Base-by-base conservation (phyloP, 2,329 filamentous ascomycete species). In the Lizonia empirigonia region DNA sequence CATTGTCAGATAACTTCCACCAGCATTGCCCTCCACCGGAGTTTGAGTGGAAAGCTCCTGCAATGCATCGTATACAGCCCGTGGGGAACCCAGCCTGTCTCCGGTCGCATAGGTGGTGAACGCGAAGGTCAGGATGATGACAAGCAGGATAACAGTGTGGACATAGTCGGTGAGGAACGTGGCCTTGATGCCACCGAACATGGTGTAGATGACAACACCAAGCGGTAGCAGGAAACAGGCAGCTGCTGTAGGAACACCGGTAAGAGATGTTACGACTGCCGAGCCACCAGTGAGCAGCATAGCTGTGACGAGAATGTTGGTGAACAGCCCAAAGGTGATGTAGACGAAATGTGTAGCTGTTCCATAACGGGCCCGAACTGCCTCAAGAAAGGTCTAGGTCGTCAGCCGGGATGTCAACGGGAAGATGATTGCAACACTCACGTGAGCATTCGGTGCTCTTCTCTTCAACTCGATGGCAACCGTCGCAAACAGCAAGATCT, bases 1-100 rank as follows among this genome's bases (percentile, higher is more conserved):
- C 90, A 96, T 94, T 0, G 91, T 96, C n/a, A 96, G 76, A 62
- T 96, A 96, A 67, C 87, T 91, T 20, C 91, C 91, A 5, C 65
- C 70, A 0, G 85, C 81, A 69, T 96, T 96, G 4, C 91, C 91
- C 0, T 82, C 81, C 1, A 96, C 88, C 0, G 91, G 91, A 57
- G 91, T 86, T 2, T 75, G 71, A 1, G 79, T 71, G 0, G 89
- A 81, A 0, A 90, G 90, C 26, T 85, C 80, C 0, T 87, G 80
- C 2, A 96, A 79, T 1, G 88, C 80, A 61, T 96, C 91, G 63
- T 91, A 96, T 1, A 96, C 88, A 22, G 82, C 84, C 0, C 82
- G 76, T 0, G 91, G 90, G 0, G 87, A 91, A 15, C 91, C 91
- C 1, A 95, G 80, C 4, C 83, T 75, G 1, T 83, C 81, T 12